These are phyloP conservation scores for Scolecobasidium constrictum DNA, from an alignment of 2,329 filamentous ascomycete species.

Conservation along the genomic window DNA sequence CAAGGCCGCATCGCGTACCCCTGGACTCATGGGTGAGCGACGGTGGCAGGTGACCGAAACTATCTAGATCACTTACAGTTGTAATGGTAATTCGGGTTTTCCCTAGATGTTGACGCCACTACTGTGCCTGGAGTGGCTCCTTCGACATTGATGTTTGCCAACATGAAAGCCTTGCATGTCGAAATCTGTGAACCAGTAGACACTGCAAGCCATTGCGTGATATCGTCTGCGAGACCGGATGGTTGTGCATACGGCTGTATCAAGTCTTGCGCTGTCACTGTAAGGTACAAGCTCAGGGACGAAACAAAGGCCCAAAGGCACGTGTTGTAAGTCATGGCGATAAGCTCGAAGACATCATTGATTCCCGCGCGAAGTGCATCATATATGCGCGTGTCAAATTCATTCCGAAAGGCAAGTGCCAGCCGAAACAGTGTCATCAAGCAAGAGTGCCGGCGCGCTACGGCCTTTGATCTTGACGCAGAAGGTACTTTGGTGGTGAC, in stretches of 20 bases:
- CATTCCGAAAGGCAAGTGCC: too few relatives aligned
- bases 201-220: constrained; percentile 18
- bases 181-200: constrained; percentile 15
- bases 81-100: constrained; percentile 21
- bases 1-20: constrained; percentile 29
- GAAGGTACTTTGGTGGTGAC: too few relatives aligned
- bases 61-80: constrained; percentile 16
- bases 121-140: constrained; percentile 20
- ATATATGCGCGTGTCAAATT: too few relatives aligned
- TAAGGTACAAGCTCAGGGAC: background rate
- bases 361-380: too few relatives aligned
- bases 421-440: too few relatives aligned
- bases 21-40: constrained; percentile 13
- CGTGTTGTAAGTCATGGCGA: too few relatives aligned
- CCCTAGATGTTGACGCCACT: constrained; percentile 20
- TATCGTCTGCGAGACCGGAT: constrained; percentile 18
- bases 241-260: constrained; percentile 6
- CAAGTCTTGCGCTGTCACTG: too few relatives aligned
- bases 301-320: too few relatives aligned
- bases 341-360: too few relatives aligned
- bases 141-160: constrained; percentile 21
- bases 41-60: constrained; percentile 18
- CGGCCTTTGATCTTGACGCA: too few relatives aligned
- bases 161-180: constrained; percentile 18
- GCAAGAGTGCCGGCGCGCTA: too few relatives aligned